These are phyloP conservation scores for Cytospora schulzeri DNA, from an alignment of 2,329 filamentous ascomycete genomes.

Conservation along the genomic window DNA sequence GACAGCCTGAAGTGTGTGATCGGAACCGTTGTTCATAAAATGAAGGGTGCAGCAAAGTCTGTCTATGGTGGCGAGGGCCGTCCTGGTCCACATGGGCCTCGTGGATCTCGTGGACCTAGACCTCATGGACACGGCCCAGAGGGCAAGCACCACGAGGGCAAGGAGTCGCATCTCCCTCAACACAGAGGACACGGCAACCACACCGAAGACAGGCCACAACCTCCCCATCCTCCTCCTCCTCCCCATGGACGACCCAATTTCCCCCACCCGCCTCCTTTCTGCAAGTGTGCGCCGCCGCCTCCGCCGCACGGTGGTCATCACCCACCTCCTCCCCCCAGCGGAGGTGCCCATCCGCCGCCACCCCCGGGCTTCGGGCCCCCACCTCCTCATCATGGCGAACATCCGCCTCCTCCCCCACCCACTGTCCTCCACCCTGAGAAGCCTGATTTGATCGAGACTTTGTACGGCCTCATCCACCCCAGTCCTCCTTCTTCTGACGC, in stretches of 20 bases:
- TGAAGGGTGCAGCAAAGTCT: conserved; percentile 40
- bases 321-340: conserved; percentile 27
- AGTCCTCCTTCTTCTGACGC: neutral
- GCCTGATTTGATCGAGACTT: neutral
- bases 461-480: conserved; percentile 10
- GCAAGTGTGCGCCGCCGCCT: conserved; percentile 36
- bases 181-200: conserved; percentile 28
- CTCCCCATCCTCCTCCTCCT: conserved; percentile 31
- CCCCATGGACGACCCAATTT: conserved; percentile 29
- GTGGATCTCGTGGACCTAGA: conserved; percentile 21
- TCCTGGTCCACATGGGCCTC: conserved; percentile 26
- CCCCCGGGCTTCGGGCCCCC: neutral
- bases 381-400: conserved; percentile 24
- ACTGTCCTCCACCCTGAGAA: neutral
- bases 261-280: conserved; percentile 34
- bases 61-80: conserved; percentile 36
- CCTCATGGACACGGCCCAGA: conserved; percentile 31
- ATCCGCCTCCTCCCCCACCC: conserved; percentile 26
- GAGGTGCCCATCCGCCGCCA: conserved; percentile 8
- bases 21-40: conserved; percentile 41
- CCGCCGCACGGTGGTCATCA: conserved; percentile 18
- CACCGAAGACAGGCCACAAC: conserved; percentile 32
- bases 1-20: conserved; percentile 48
- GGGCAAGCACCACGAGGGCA: conserved; percentile 28
- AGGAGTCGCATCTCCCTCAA: conserved; percentile 29